Evolutionary conservation across 83 land plant genomes (phyloP).

Genomic region (Larix sibirica): DNA sequence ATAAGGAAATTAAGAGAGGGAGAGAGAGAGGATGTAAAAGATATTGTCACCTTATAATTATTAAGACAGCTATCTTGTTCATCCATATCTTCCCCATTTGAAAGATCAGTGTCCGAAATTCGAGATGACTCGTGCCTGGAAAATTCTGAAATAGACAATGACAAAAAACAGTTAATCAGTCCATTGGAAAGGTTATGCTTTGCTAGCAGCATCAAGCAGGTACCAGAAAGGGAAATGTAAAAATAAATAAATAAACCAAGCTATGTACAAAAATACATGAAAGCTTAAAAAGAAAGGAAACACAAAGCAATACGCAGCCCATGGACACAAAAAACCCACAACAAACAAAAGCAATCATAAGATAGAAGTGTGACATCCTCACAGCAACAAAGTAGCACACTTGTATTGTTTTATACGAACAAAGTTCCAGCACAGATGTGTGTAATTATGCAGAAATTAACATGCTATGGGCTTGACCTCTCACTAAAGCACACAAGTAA

Average conservation of each 20-base stretch:
- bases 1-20: neutral
- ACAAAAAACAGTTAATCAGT: neutral
- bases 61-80: conserved; percentile 6
- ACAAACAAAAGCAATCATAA: neutral
- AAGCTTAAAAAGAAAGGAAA: neutral
- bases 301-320: neutral
- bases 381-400: neutral
- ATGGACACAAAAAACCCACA: neutral
- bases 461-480: neutral
- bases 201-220: neutral
- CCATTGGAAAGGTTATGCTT: neutral
- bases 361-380: neutral
- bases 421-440: neutral
- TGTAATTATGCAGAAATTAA: neutral
- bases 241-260: neutral
- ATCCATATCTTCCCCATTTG: conserved; percentile 17
- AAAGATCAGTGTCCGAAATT: conserved; percentile 9
- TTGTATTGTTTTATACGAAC: neutral
- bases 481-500: neutral
- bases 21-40: neutral
- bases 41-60: conserved; percentile 20
- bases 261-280: neutral
- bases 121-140: conserved; percentile 4
- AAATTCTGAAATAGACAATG: conserved; percentile 19
- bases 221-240: neutral